Evolutionary conservation across 768 basidiomycete species (phyloP).

Genomic region (Mycena floridula): DNA sequence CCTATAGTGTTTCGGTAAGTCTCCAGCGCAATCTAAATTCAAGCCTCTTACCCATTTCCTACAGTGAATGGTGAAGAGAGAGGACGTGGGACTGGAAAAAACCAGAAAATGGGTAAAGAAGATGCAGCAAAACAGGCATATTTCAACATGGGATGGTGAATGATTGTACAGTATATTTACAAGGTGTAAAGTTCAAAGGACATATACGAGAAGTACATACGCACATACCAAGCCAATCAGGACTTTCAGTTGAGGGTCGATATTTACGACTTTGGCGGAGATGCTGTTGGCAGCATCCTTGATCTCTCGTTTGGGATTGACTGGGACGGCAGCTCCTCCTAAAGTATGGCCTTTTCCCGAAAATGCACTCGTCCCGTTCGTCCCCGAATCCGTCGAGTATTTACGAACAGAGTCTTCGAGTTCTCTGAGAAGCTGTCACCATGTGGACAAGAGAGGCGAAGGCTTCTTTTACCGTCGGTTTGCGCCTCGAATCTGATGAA

Average conservation of each 20-base stretch:
- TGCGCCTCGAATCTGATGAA: conserved; percentile 72
- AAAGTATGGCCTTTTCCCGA: conserved; percentile 71
- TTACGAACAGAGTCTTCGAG: conserved; percentile 54
- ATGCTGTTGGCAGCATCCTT: conserved; percentile 26
- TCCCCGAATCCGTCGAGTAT: conserved; percentile 35
- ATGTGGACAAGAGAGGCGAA: too few species aligned
- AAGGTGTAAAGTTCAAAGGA: too few species aligned
- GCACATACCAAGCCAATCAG: conserved; percentile 54
- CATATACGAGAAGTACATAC: conserved; percentile 31
- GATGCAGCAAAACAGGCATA: conserved; percentile 59
- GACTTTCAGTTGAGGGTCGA: conserved; percentile 66
- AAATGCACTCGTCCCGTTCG: conserved; percentile 42
- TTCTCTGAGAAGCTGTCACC: conserved; percentile 31
- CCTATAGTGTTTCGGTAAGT: conserved; percentile 49
- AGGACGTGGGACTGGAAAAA: conserved; percentile 49
- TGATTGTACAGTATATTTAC: background rate
- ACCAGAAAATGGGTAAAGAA: conserved; percentile 63
- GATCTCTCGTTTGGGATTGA: conserved; percentile 27
- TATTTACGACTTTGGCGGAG: conserved; percentile 32
- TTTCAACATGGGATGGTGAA: conserved; percentile 46
- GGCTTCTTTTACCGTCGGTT: conserved; percentile 53
- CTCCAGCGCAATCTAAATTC: conserved; percentile 15
- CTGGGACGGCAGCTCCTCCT: conserved; percentile 39
- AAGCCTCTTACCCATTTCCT: background rate
- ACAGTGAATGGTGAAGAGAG: conserved; percentile 47